These are phyloP conservation scores for Chaetomium fimeti DNA, from an alignment of 495 filamentous ascomycete species.

Conservation along the genomic window DNA sequence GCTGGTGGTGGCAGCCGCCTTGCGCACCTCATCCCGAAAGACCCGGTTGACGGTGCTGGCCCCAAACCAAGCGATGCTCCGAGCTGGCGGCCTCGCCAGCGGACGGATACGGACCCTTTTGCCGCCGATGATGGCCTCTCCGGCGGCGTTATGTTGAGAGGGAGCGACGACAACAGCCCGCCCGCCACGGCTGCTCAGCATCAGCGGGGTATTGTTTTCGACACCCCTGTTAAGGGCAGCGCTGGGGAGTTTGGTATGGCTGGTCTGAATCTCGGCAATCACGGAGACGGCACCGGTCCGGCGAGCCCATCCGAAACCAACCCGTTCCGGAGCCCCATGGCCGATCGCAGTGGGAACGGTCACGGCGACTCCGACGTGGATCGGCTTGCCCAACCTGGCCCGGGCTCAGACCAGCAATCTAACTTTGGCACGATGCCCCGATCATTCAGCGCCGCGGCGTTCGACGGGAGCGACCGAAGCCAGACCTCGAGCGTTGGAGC, in stretches of 20 bases:
- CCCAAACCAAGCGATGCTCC: slow-evolving; percentile 38
- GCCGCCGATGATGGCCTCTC: slow-evolving; percentile 60
- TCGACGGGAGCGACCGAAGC: slow-evolving; percentile 78
- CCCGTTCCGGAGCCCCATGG: slow-evolving; percentile 85
- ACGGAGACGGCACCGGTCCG: slow-evolving; percentile 51
- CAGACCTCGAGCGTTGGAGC: slow-evolving; percentile 82
- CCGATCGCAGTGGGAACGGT: slow-evolving; percentile 61
- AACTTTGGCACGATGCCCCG: slow-evolving; percentile 50
- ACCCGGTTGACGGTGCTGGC: slow-evolving; percentile 64
- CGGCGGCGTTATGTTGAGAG: slow-evolving; percentile 78
- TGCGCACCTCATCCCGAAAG: slow-evolving; percentile 77
- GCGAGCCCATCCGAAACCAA: slow-evolving; percentile 94
- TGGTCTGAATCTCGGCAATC: slow-evolving; percentile 63
- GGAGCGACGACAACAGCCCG: slow-evolving; percentile 70
- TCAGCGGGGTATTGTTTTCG: slow-evolving; percentile 45
- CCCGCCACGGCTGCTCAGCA: slow-evolving; percentile 43
- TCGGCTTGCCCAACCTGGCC: slow-evolving; percentile 38
- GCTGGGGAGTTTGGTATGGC: slow-evolving; percentile 76
- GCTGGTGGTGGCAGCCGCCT: slow-evolving; percentile 78
- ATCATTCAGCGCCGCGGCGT: slow-evolving; percentile 48
- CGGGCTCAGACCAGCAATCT: slow-evolving; percentile 43
- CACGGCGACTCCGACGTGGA: slow-evolving; percentile 66
- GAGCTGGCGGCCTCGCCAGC: slow-evolving; percentile 51
- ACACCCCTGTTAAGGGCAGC: slow-evolving; percentile 59
- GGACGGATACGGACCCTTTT: slow-evolving; percentile 84